Evolutionary conservation across 345 rosid genomes (phyloP), one percentile per base, ranked within the genome.

Genomic region (Aegle marmelos): DNA sequence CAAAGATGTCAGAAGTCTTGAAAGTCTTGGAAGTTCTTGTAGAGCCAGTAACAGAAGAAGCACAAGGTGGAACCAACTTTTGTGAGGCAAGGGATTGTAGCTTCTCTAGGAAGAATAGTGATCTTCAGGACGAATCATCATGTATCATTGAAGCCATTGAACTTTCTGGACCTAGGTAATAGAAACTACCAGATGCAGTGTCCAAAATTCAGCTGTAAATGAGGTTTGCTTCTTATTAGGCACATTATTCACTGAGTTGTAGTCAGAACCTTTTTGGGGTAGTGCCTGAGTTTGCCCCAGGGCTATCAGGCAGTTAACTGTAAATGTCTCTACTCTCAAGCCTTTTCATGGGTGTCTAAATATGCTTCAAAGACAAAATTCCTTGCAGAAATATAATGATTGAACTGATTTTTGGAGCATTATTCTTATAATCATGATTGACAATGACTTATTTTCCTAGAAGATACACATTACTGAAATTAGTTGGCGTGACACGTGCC

Each of bases 81-180:
- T 63, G 79, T 25, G 95, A 90, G 80, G 81, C 83, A 57, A 87
- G 89, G 77, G 84, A 74, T 58, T 85, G 78, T 72, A 88, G 89
- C 80, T 91, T 88, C 81, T 86, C 91, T 8, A 82, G 93, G 83
- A 84, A 81, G 61, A 83, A 80, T 53, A 92, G 91, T 25, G 89
- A 87, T 70, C 71, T 84, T 70, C 93, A 78, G 37, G 97, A 92
- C 62, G 93, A 87, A 25, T 86, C 94, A 78, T 96, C 99, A 8
- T 90, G 92, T 86, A 91, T 94, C 82, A 84, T 94, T 4, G 97
- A 96, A 90, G 93, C 99, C 16, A 92, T 96, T 78, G 99, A 96
- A 82, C 99, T 96, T 39, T 96, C 98, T 1, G 97, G 99, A 87
- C 99, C 99, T 59, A 78, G 99, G 62, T 96, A 82, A 87, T 25